Conservation (phyloP, 768 basidiomycete species). For the Pisolithus sp. region DNA sequence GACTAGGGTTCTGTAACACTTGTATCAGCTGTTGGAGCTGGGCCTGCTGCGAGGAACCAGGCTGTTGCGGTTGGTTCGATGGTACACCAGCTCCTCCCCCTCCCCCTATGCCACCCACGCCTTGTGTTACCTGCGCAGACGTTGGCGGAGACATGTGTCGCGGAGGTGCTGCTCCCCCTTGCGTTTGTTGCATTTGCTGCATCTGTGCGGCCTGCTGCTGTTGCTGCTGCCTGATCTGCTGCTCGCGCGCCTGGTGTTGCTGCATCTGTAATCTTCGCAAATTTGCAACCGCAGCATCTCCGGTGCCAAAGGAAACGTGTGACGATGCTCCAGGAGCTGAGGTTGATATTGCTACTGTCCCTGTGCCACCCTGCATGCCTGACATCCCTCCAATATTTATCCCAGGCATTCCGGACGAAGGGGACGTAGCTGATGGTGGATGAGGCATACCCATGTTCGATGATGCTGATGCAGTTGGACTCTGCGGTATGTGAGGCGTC, state of each 20-base stretch:
- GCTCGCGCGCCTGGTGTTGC: slow-evolving; percentile 30
- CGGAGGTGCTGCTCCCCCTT: neutral
- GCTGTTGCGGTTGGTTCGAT: slow-evolving; percentile 12
- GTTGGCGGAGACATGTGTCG: slow-evolving; percentile 40
- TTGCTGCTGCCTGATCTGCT: slow-evolving; percentile 30
- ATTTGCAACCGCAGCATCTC: slow-evolving; percentile 17
- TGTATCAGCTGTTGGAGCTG: slow-evolving; percentile 38
- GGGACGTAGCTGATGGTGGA: slow-evolving; percentile 11
- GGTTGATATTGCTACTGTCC: neutral
- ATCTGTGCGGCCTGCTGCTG: slow-evolving; percentile 22
- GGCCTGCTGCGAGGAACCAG: slow-evolving; percentile 19
- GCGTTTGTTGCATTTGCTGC: slow-evolving; percentile 25
- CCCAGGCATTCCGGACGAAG: neutral
- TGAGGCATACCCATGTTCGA: slow-evolving; percentile 28
- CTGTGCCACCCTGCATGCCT: neutral
- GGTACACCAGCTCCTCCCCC: neutral
- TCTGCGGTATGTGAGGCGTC: slow-evolving; percentile 19
- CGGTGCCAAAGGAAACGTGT: slow-evolving; percentile 21
- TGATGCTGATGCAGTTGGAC: slow-evolving; percentile 21
- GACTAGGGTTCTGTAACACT: slow-evolving; percentile 47
- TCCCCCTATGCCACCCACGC: neutral
- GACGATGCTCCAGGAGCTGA: slow-evolving; percentile 14
- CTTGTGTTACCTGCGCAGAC: slow-evolving; percentile 15
- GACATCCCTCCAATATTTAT: no score
- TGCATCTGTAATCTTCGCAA: slow-evolving; percentile 23